Evolutionary conservation across 257 asterid genomes (phyloP).

Genomic region (Ehretia macrophylla): DNA sequence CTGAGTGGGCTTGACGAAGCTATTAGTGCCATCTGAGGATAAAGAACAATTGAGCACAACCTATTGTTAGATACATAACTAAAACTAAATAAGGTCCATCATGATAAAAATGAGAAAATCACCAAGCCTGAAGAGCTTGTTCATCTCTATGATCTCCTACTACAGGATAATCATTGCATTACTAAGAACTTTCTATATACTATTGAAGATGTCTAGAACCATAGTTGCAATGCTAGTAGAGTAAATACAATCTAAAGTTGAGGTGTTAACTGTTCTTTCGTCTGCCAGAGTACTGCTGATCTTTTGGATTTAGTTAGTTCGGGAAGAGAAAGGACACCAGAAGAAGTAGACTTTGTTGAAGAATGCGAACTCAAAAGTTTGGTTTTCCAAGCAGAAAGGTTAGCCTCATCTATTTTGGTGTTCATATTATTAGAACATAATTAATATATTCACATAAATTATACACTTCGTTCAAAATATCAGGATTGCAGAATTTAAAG

Average conservation of each 20-base stretch:
- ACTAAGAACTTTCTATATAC: background rate
- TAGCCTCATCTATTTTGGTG: conserved; percentile 11
- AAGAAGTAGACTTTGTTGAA: conserved; percentile 79
- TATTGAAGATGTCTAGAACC: background rate
- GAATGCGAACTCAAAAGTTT: conserved; percentile 70
- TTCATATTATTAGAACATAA: too few species aligned
- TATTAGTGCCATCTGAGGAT: conserved; percentile 80
- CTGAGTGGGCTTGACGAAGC: conserved; percentile 97
- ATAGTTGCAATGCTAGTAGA: conserved; percentile 13
- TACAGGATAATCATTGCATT: conserved; percentile 46
- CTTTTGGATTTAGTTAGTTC: conserved; percentile 91
- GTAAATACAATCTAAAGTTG: background rate
- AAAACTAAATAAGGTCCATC: conserved; percentile 71
- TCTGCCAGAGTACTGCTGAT: conserved; percentile 70
- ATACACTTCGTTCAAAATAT: too few species aligned
- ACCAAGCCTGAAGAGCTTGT: conserved; percentile 99
- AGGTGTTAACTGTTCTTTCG: conserved; percentile 19
- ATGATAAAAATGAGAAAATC: conserved; percentile 77
- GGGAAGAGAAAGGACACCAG: conserved; percentile 86
- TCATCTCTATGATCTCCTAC: conserved; percentile 75
- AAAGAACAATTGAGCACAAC: conserved; percentile 89
- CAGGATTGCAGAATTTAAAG: too few species aligned
- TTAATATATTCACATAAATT: too few species aligned
- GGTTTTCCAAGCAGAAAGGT: conserved; percentile 87
- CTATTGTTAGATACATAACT: conserved; percentile 78